Base-by-base conservation (phyloP, 2,329 filamentous ascomycete genomes). In the Aspergillus pseudonomiae region DNA sequence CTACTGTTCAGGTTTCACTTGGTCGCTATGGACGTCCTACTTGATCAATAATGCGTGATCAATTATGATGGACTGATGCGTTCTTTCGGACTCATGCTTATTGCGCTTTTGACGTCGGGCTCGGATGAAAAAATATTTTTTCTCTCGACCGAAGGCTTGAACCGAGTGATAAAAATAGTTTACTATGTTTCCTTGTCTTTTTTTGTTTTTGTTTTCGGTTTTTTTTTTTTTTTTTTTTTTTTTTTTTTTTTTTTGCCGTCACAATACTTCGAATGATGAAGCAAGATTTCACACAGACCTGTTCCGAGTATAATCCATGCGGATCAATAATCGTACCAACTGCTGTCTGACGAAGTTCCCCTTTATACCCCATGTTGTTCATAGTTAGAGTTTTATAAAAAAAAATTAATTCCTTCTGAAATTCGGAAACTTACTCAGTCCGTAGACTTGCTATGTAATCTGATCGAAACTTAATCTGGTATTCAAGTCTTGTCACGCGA, bases 301-400 rank as follows among this genome's bases (percentile, higher is more conserved):
- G 78, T 92, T 91, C 92, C 91, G 89, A 92, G 82, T 36, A 59
- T 81, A 85, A 82, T 81, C 82, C 86, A 73, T 82, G 80, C 77
- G 77, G 80, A 82, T 72, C 69, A 75, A 70, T 63, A 77, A 78
- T 80, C 74, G 72, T 77, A 77, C 75, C 77, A 81, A 81, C 75
- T 81, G 78, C 78, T 81, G 76, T 80, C 79, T 85, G 83, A 84
- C 59, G 65, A 69, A 72, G 67, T 69, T 65, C 64, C 57, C 57
- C 52, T 56, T 62, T 16, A 16, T 24, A 68, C 46, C 46, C 64
- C 68, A 64, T 61, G 53, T 57, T 65, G n/a, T 56, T 14, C 14
- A 39, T 54, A 26, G 11, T 24, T 30, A n/a, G n/a, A 45, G 36
- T 34, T 53, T 24, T 12, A 24, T 28, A 16, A 39, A 39, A 39